Evolutionary conservation across 176 grass and related monocot species (phyloP).

Genomic region (Ananas comosus): DNA sequence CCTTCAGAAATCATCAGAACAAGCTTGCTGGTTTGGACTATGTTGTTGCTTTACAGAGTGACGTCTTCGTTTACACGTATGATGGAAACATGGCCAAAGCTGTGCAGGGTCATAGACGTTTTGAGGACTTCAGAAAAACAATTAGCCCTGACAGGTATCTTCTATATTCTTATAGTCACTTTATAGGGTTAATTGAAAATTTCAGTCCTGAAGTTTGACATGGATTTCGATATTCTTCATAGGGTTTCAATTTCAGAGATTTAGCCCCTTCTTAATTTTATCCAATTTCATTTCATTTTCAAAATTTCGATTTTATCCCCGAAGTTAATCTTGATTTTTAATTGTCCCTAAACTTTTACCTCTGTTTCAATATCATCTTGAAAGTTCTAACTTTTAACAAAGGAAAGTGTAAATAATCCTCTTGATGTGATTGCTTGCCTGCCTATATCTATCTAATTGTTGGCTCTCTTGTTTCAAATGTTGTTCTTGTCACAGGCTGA

Average conservation of each 20-base stretch:
- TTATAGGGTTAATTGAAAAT: not conserved
- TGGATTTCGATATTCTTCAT: too few relatives aligned
- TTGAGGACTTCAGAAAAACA: slow-evolving; percentile 92
- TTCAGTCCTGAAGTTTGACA: too few relatives aligned
- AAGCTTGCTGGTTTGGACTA: slow-evolving; percentile 99
- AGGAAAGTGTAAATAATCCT: not conserved
- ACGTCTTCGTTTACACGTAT: slow-evolving; percentile 91
- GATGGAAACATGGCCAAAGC: slow-evolving; percentile 99
- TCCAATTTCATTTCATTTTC: too few relatives aligned
- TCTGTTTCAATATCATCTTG: too few relatives aligned
- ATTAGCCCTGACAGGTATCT: slow-evolving; percentile 86
- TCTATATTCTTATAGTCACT: not conserved
- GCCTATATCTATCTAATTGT: not conserved
- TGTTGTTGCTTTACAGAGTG: slow-evolving; percentile 70
- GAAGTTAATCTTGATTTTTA: too few relatives aligned
- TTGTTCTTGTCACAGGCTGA: slow-evolving; percentile 43
- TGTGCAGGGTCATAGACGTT: slow-evolving; percentile 80
- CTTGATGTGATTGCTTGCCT: not conserved
- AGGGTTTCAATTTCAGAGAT: not conserved
- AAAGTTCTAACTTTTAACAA: too few relatives aligned
- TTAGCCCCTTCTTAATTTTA: not conserved
- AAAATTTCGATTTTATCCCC: too few relatives aligned
- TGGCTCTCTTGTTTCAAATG: not conserved
- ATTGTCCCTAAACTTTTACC: too few relatives aligned
- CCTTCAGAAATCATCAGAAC: slow-evolving; percentile 87